Evolutionary conservation across 2,329 filamentous ascomycete species (phyloP).

Genomic region (Trichophyton rubrum): DNA sequence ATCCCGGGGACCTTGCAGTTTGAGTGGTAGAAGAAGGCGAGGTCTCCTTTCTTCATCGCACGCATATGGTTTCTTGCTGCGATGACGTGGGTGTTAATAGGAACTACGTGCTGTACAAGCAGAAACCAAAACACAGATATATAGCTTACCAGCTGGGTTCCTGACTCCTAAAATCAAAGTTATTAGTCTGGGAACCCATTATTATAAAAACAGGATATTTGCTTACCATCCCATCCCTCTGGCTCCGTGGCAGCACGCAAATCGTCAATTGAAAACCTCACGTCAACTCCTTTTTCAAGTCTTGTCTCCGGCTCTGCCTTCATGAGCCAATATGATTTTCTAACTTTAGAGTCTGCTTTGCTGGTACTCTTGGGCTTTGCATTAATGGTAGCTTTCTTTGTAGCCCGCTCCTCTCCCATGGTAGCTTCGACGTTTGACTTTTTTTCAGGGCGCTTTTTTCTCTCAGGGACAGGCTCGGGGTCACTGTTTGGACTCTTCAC

Average conservation of each 20-base stretch:
- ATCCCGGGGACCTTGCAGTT: constrained; percentile 85
- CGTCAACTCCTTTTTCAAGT: constrained; percentile 73
- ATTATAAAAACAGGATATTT: background rate
- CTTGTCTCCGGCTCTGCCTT: constrained; percentile 83
- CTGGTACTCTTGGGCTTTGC: background rate
- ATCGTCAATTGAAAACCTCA: constrained; percentile 91
- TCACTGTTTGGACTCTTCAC: background rate
- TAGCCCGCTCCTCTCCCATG: background rate
- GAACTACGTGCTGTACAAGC: background rate
- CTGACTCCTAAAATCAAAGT: constrained; percentile 7
- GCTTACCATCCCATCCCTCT: constrained; percentile 81
- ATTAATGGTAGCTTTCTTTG: background rate
- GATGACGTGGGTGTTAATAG: background rate
- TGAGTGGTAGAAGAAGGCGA: constrained; percentile 95
- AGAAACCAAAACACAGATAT: background rate
- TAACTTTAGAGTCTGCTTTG: constrained; percentile 2
- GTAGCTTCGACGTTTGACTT: background rate
- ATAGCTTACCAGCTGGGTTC: constrained; percentile 10
- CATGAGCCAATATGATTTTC: constrained; percentile 59
- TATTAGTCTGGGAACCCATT: background rate
- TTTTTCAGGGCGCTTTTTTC: constrained; percentile 1
- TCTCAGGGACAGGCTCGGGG: background rate
- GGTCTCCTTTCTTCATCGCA: constrained; percentile 79
- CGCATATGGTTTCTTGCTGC: constrained; percentile 76
- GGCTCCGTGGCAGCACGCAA: constrained; percentile 58